Evolutionary conservation across 225 moss, liverwort and hornwort species (phyloP).

Genomic region (Thuidium tamariscinum): DNA sequence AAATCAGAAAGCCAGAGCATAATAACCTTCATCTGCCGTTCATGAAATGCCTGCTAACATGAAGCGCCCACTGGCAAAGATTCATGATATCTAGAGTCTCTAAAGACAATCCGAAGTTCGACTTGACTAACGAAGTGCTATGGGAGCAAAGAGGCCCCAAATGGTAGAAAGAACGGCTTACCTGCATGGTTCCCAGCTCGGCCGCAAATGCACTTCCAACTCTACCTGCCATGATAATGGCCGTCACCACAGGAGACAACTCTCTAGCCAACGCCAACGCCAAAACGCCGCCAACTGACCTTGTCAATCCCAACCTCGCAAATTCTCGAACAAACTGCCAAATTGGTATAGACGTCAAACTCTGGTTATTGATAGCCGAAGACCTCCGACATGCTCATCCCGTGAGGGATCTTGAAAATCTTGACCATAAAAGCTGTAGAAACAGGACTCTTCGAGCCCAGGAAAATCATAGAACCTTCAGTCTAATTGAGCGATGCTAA

Average conservation of each 20-base stretch:
- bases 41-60: not conserved
- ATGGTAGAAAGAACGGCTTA: constrained; percentile 3
- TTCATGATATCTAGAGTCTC: not conserved
- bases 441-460: not conserved
- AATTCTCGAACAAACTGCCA: constrained; percentile 98
- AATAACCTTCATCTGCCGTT: not conserved
- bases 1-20: not conserved
- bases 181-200: constrained; percentile 99
- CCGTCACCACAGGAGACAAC: constrained; percentile 93
- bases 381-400: not conserved
- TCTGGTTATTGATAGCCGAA: not conserved
- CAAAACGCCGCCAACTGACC: constrained; percentile 96
- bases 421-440: not conserved
- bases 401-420: not conserved
- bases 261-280: constrained; percentile 90
- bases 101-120: not conserved
- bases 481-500: not conserved
- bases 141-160: not conserved
- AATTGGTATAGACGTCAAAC: not conserved
- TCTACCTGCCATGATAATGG: constrained; percentile 94
- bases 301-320: constrained; percentile 90
- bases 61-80: not conserved
- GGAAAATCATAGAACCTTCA: not conserved
- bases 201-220: constrained; percentile 99
- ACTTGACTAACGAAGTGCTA: not conserved